Conservation (phyloP, 495 filamentous ascomycete species). For the Podospora tetraspora region DNA sequence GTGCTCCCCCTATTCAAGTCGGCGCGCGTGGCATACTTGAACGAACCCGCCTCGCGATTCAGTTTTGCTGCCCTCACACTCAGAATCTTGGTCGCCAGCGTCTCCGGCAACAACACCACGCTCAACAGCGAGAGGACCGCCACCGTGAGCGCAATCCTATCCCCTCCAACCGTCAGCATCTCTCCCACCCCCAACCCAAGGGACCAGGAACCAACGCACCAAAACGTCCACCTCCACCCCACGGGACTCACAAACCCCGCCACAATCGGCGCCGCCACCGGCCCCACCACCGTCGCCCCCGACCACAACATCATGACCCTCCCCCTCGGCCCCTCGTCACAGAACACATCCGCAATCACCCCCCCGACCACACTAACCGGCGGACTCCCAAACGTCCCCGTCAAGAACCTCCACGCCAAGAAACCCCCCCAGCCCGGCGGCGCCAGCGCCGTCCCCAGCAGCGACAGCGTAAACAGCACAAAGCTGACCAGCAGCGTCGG, state of each 20-base stretch:
- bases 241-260: slow-evolving; percentile 33
- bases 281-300: slow-evolving; percentile 32
- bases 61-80: slow-evolving; percentile 42
- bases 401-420: slow-evolving; percentile 27
- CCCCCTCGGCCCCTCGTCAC: slow-evolving; percentile 22
- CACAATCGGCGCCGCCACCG: slow-evolving; percentile 45
- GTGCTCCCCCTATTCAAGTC: slow-evolving; percentile 19
- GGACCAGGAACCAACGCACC: slow-evolving; percentile 27
- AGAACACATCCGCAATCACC: slow-evolving; percentile 72
- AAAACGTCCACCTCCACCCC: slow-evolving; percentile 53
- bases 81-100: slow-evolving; percentile 46
- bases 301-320: slow-evolving; percentile 30
- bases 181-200: background rate
- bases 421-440: slow-evolving; percentile 43
- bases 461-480: slow-evolving; percentile 61
- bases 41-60: slow-evolving; percentile 31
- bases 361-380: slow-evolving; percentile 79
- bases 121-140: slow-evolving; percentile 33
- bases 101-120: slow-evolving; percentile 41
- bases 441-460: slow-evolving; percentile 71
- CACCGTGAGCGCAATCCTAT: slow-evolving; percentile 40
- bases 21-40: slow-evolving; percentile 16
- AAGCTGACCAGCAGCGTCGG: slow-evolving; percentile 67
- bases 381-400: slow-evolving; percentile 67
- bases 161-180: background rate